Conservation (phyloP, 768 basidiomycete genomes). For the Agaricus blazei region DNA sequence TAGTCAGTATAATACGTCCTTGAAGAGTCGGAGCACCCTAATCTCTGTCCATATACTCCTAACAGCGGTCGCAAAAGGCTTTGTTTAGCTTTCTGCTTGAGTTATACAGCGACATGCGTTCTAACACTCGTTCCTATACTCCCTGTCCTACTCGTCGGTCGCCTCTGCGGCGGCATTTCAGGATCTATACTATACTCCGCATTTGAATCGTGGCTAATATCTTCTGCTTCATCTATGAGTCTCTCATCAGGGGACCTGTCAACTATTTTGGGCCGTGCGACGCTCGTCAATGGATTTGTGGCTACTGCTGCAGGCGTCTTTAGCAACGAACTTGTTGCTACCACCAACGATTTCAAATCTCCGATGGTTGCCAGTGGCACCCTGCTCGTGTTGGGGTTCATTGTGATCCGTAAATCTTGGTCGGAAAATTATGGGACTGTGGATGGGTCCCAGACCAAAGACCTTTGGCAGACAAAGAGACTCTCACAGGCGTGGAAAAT, state of each 20-base stretch:
- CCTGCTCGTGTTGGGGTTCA: conserved; percentile 48
- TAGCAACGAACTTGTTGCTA: conserved; percentile 58
- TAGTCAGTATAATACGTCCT: conserved; percentile 37
- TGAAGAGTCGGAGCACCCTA: background rate
- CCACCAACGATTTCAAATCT: conserved; percentile 45
- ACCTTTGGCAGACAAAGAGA: conserved; percentile 47
- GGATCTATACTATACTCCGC: conserved; percentile 73
- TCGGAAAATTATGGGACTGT: conserved; percentile 63
- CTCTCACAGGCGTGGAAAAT: conserved; percentile 53
- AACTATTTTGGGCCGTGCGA: conserved; percentile 67
- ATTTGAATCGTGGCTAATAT: conserved; percentile 76
- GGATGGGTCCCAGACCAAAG: conserved; percentile 26
- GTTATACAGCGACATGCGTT: conserved; percentile 54
- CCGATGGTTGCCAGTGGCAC: conserved; percentile 65
- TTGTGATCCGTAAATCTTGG: conserved; percentile 57
- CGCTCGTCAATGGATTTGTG: conserved; percentile 68
- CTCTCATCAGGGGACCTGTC: conserved; percentile 58
- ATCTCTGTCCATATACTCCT: background rate
- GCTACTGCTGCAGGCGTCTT: conserved; percentile 63
- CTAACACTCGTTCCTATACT: conserved; percentile 53
- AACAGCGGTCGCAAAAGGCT: conserved; percentile 60
- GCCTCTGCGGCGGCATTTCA: conserved; percentile 64
- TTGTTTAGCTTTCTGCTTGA: conserved; percentile 68
- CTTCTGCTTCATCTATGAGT: conserved; percentile 45
- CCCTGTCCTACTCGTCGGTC: conserved; percentile 57